These are phyloP conservation scores for Penicillium parvum DNA, from an alignment of 495 filamentous ascomycete genomes.

Conservation along the genomic window DNA sequence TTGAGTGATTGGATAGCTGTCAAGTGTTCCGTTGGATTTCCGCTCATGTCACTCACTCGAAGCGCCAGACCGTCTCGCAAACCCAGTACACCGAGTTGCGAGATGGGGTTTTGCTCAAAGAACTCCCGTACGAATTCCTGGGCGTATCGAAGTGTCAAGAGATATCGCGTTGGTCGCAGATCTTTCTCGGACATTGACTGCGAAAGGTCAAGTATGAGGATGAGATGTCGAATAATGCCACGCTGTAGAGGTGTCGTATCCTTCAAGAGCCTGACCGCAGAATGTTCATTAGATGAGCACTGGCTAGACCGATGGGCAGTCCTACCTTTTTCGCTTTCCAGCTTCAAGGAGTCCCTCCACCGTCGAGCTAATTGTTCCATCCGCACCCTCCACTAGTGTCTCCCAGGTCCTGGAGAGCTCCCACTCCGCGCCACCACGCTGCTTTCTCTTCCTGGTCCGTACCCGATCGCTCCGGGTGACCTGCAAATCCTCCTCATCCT, in stretches of 20 bases:
- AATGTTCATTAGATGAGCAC: constrained; percentile 9
- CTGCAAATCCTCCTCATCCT: constrained; percentile 75
- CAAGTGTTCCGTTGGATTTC: constrained; percentile 87
- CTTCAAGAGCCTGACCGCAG: constrained; percentile 58
- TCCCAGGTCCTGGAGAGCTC: constrained; percentile 59
- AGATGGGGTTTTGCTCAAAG: constrained; percentile 99
- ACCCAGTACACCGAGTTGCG: constrained; percentile 83
- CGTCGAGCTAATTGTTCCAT: constrained; percentile 67
- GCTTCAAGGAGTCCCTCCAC: constrained; percentile 67
- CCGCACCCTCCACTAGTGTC: constrained; percentile 63
- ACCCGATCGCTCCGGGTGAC: constrained; percentile 38
- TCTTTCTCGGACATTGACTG: constrained; percentile 95
- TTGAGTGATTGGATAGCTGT: constrained; percentile 66
- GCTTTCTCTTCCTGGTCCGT: constrained; percentile 45
- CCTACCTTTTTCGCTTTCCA: constrained; percentile 70
- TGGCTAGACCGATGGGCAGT: background rate
- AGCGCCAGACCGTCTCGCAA: constrained; percentile 89
- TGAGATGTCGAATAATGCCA: constrained; percentile 91
- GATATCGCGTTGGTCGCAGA: constrained; percentile 78
- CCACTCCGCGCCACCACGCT: constrained; percentile 55
- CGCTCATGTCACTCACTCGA: constrained; percentile 80
- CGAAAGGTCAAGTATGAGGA: constrained; percentile 89
- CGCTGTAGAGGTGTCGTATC: constrained; percentile 94
- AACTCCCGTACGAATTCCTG: constrained; percentile 87
- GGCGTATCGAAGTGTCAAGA: constrained; percentile 77